These are phyloP conservation scores for Penicillium sp. DNA, from an alignment of 2,329 filamentous ascomycete genomes.

Conservation along the genomic window DNA sequence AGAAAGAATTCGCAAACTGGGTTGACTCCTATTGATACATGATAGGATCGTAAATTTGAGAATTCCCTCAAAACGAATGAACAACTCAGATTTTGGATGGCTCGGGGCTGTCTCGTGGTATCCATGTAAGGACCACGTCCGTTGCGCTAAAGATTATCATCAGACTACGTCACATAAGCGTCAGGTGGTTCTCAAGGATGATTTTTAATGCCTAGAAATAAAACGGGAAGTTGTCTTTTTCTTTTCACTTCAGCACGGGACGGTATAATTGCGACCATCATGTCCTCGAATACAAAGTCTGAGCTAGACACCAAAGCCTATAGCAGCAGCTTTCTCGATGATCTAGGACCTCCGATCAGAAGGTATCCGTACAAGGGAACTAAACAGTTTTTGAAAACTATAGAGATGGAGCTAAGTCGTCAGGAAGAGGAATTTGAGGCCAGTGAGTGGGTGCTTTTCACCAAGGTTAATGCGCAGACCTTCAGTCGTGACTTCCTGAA, in stretches of 20 bases:
- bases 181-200: not conserved
- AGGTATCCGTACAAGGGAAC: not conserved
- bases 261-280: not conserved
- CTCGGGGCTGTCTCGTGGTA: not conserved
- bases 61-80: not conserved
- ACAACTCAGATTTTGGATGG: not conserved
- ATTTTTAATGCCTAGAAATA: not conserved
- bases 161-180: not conserved
- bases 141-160: not conserved
- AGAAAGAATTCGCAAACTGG: not conserved
- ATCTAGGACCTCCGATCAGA: not conserved
- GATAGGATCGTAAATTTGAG: not conserved
- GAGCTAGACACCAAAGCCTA: not conserved
- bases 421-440: not conserved
- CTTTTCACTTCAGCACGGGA: not conserved
- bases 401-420: not conserved
- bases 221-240: not conserved
- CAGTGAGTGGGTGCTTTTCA: constrained; percentile 3
- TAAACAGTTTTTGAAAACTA: not conserved
- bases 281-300: not conserved
- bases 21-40: not conserved
- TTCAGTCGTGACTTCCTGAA: constrained; percentile 7
- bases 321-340: not conserved
- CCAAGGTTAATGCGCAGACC: not conserved
- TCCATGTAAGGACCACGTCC: not conserved